Evolutionary conservation across 139 green algal genomes (phyloP).

Genomic region (Chlorella vulgaris): DNA sequence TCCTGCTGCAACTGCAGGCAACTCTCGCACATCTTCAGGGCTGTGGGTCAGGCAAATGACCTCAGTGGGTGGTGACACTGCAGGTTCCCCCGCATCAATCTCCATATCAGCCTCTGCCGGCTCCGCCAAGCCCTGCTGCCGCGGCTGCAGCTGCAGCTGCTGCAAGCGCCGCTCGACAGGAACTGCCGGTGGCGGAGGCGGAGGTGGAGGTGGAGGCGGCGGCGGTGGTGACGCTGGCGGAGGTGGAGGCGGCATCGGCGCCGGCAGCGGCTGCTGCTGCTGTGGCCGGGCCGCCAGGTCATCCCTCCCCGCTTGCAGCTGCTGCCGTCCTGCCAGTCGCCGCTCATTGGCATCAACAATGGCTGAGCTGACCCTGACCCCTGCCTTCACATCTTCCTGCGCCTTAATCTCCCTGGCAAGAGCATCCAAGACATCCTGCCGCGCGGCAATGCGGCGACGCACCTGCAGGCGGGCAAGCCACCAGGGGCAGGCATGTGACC

Average conservation of each 20-base stretch:
- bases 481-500: background rate
- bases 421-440: background rate
- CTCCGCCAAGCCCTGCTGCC: no score
- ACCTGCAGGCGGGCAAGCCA: background rate
- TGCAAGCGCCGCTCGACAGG: background rate
- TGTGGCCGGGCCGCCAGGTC: background rate
- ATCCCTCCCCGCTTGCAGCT: background rate
- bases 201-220: background rate
- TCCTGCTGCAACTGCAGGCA: no score
- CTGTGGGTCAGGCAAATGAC: no score
- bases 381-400: background rate
- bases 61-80: no score
- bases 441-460: background rate
- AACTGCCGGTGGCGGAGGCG: background rate
- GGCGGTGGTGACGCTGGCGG: background rate
- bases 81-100: no score
- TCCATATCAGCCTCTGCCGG: no score
- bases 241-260: background rate
- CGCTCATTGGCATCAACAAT: background rate
- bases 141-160: background rate
- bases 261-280: background rate
- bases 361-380: background rate
- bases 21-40: no score
- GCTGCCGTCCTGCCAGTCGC: background rate
- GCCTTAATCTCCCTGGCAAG: background rate